Base-by-base conservation (phyloP, 345 rosid genomes). In the Citropsis articulata region DNA sequence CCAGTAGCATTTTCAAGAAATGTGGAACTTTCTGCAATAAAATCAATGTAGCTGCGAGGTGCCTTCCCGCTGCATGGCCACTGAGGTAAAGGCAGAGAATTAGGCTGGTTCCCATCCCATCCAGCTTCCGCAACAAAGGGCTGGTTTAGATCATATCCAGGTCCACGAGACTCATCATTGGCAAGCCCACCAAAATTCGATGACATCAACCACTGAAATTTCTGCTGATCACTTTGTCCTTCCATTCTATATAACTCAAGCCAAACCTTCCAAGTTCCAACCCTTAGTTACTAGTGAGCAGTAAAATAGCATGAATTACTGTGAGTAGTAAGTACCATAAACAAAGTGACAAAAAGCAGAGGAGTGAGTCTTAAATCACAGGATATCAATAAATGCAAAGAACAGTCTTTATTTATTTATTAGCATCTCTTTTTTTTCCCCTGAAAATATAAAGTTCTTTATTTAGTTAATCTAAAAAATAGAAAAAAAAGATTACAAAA, bases 11-110 rank as follows among this genome's bases (percentile, higher is more conserved):
- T 69, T 42, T 77, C 85, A 30, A 79, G 75, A 38, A 67, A 72
- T 55, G 83, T 27, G 61, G 76, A 76, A 74, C 75, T 82, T 38
- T 81, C 86, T 6, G 73, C 72, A 9, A 85, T 76, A 77, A 82
- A 82, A 30, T 88, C 86, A 75, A 82, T 82, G 70, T 80, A 85
- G 65, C 71, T 77, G 33, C 13, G 73, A 36, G 84, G 81, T n/a
- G 78, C 35, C 76, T 56, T 71, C 50, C 75, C 79, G 76, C 70
- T 30, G 9, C 76, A 72, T 24, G 79, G 62, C 85, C 83, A 78
- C 40, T 76, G 84, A 76, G 80, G 81, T 50, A 75, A 80, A 38
- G 85, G 60, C 73, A 61, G 68, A 56, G 75, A 69, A 72, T 69
- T 66, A 77, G 61, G 33, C 57, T 72, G 84, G 35, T 30, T 63